Conservation (phyloP, 345 rosid species). For the Aquilaria sinensis region DNA sequence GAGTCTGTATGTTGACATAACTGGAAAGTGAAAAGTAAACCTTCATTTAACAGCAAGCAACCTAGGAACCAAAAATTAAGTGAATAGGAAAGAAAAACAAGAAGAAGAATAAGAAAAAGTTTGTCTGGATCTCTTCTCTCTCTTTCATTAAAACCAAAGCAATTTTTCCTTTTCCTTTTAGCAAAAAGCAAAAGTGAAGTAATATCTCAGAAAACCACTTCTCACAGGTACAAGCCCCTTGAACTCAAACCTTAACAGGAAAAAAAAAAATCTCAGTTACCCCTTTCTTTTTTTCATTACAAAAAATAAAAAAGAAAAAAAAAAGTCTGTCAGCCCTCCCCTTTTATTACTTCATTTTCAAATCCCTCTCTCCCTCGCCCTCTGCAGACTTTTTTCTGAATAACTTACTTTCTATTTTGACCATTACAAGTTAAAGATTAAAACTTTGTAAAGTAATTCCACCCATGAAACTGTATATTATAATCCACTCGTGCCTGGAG, state of each 20-base stretch:
- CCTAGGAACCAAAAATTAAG: not conserved
- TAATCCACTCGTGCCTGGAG: conserved; percentile 38
- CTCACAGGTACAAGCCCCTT: no score
- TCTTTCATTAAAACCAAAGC: conserved; percentile 14
- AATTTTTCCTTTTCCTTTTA: not conserved
- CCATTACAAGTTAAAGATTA: conserved; percentile 14
- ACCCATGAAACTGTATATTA: conserved; percentile 21
- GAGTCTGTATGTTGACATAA: conserved; percentile 4
- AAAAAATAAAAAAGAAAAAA: not conserved
- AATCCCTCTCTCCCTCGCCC: no score
- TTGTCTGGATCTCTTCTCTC: not conserved
- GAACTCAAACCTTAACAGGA: no score
- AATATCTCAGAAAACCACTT: no score
- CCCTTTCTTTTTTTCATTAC: not conserved
- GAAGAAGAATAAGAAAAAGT: not conserved
- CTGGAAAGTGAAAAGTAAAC: not conserved
- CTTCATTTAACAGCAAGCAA: not conserved
- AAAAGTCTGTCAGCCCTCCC: not conserved
- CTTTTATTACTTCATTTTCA: no score
- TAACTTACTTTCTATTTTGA: conserved; percentile 9
- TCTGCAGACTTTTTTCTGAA: no score
- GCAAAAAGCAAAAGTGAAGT: not conserved
- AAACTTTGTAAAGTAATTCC: conserved; percentile 16
- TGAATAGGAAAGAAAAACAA: not conserved
- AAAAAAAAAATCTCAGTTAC: not conserved